Evolutionary conservation across 2,329 filamentous ascomycete species (phyloP).

Genomic region (Xylariaceae sp.): DNA sequence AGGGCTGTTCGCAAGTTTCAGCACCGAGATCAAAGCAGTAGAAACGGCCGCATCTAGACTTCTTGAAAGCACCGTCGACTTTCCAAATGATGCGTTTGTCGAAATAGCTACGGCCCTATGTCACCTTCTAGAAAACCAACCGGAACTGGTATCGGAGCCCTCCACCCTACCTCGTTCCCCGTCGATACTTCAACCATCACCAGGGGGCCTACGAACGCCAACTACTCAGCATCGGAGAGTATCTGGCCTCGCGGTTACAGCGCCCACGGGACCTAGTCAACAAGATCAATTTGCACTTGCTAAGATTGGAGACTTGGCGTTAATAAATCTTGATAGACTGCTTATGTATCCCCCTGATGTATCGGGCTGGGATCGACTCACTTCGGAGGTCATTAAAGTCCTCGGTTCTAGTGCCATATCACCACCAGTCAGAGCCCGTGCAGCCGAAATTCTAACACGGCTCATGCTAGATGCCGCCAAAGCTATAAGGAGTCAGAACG

Average conservation of each 20-base stretch:
- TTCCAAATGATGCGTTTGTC: conserved; percentile 76
- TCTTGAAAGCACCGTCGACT: conserved; percentile 88
- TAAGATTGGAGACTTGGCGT: conserved; percentile 68
- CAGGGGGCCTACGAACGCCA: conserved; percentile 25
- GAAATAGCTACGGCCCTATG: conserved; percentile 74
- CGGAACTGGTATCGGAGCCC: conserved; percentile 29
- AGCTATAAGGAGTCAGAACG: conserved; percentile 49
- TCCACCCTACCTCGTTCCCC: conserved; percentile 38
- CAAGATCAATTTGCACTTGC: conserved; percentile 65
- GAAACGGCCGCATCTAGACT: conserved; percentile 81
- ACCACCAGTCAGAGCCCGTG: conserved; percentile 53
- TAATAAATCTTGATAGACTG: conserved; percentile 71
- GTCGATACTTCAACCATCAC: conserved; percentile 34
- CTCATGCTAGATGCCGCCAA: conserved; percentile 56
- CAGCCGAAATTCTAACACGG: conserved; percentile 60
- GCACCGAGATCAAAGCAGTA: conserved; percentile 78
- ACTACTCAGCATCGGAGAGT: conserved; percentile 43
- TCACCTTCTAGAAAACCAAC: conserved; percentile 55
- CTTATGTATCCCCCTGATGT: conserved; percentile 60
- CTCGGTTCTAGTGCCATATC: conserved; percentile 46
- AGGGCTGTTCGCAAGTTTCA: conserved; percentile 61
- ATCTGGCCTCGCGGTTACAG: conserved; percentile 45
- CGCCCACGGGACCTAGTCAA: conserved; percentile 50
- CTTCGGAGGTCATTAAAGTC: conserved; percentile 48
- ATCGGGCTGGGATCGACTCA: conserved; percentile 73